These are phyloP conservation scores for Neovahlkampfia damariscottae DNA, from an alignment of 78 protist species.

Conservation along the genomic window DNA sequence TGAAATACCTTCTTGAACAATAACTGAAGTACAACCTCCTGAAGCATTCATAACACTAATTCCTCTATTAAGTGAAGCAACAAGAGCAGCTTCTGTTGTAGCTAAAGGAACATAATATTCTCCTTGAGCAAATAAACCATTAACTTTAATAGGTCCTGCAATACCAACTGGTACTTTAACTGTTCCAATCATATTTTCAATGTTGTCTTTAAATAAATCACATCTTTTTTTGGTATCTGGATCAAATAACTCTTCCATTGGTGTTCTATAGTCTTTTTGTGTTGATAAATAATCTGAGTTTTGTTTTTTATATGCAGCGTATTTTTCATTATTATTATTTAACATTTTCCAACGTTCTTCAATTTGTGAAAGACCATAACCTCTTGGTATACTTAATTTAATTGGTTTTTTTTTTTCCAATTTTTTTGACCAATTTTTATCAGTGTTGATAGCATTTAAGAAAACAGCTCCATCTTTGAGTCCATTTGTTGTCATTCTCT, in stretches of 20 bases:
- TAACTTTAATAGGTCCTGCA: conserved; percentile 65
- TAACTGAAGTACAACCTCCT: conserved; percentile 45
- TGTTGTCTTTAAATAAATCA: neutral
- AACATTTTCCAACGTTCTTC: neutral
- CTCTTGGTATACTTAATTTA: neutral
- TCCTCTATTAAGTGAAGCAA: conserved; percentile 68
- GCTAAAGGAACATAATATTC: conserved; percentile 58
- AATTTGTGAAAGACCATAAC: neutral
- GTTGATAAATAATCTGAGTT: neutral
- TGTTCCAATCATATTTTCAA: conserved; percentile 1
- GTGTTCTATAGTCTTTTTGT: neutral
- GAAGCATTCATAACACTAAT: conserved; percentile 10
- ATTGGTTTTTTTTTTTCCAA: neutral
- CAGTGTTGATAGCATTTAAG: too few relatives aligned
- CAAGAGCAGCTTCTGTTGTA: conserved; percentile 77
- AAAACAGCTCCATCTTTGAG: too few relatives aligned
- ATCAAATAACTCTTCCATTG: neutral
- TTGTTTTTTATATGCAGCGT: neutral
- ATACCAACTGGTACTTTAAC: conserved; percentile 69
- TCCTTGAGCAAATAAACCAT: conserved; percentile 24
- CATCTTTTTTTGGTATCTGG: neutral
- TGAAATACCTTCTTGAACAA: conserved; percentile 58
- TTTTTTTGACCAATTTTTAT: neutral
- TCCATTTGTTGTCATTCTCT: too few relatives aligned
- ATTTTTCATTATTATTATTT: neutral